phyloP scores from a whole-genome alignment of 2,329 filamentous ascomycete species.

The Bipolaris sorokiniana region DNA sequence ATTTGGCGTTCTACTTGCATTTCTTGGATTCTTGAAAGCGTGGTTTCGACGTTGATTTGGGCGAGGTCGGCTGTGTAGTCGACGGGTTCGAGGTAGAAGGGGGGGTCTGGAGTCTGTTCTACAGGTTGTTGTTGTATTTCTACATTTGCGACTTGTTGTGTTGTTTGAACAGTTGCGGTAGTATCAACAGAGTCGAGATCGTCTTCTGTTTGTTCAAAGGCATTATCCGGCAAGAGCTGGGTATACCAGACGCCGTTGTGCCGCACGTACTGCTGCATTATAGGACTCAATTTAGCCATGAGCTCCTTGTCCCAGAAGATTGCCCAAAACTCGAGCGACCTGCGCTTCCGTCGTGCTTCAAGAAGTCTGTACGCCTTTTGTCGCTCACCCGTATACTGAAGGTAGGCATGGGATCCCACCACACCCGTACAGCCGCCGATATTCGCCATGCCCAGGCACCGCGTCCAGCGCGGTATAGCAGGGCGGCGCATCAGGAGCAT shows the following conservation, averaged over 20 bases:
- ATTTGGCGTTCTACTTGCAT: slow-evolving; percentile 21
- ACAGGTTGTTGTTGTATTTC: neutral
- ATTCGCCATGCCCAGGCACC: slow-evolving; percentile 33
- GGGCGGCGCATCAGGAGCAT: slow-evolving; percentile 30
- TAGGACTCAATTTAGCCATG: slow-evolving; percentile 32
- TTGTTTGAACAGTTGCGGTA: neutral
- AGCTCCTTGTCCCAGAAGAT: slow-evolving; percentile 35
- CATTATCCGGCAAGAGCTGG: slow-evolving; percentile 25
- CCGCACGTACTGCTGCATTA: slow-evolving; percentile 36
- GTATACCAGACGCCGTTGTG: slow-evolving; percentile 35
- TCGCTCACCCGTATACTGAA: slow-evolving; percentile 38
- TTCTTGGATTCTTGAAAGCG: slow-evolving; percentile 15
- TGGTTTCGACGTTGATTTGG: slow-evolving; percentile 20
- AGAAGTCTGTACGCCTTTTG: slow-evolving; percentile 30
- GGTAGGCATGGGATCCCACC: slow-evolving; percentile 30
- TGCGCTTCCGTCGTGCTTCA: slow-evolving; percentile 20
- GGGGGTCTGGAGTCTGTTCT: slow-evolving; percentile 5
- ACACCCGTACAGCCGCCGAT: slow-evolving; percentile 35
- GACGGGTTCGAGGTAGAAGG: slow-evolving; percentile 27
- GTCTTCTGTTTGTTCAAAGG: slow-evolving; percentile 27
- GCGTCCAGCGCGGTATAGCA: slow-evolving; percentile 31
- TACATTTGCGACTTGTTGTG: neutral
- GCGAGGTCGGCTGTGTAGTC: slow-evolving; percentile 32
- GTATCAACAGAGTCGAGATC: slow-evolving; percentile 5
- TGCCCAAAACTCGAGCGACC: slow-evolving; percentile 33